Evolutionary conservation across 805 yeast species (phyloP), one percentile per base, ranked within the genome.

Genomic region (Hanseniaspora hatyaiensis): DNA sequence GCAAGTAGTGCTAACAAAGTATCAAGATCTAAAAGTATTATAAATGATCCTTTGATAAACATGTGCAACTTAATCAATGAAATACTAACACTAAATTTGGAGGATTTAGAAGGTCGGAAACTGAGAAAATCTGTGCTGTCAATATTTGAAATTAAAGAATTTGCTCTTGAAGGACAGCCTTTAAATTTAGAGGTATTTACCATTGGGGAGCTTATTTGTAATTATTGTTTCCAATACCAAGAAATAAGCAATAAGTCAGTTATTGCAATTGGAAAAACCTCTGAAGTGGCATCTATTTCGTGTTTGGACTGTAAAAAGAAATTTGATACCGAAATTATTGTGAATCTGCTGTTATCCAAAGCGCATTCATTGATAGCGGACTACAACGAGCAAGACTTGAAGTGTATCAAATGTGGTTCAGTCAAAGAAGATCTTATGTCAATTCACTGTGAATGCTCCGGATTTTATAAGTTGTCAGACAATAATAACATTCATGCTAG

Each of bases 381-480:
- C 45, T 92, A 73, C 62, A 75, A 76, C 59, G 67, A 73, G 19
- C 99, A 92, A 63, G 97, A 89, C 62, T 67, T 82, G 55, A 75
- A 73, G 55, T 92, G 99, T 62, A 59, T 66, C 15, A 86, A 83
- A 58, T 92, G 98, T 63, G 71, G 74, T 22, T 74, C 68, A 49
- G 67, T 85, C 49, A 76, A 77, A 55, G 77, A 74, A 30, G 80
- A 75, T 54, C 79, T 80, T 52, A 69, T 92, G 73, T 73, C 86
- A 28, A 69, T 69, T 26, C 77, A 77, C 60, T 94, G 98, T 63
- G 64, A 74, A 18, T 92, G 98, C 60, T 89, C 98, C 0, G 99
- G 99, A 9, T 45, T 37, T 16, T 45, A 45, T 19, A 18, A 38
- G 12, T 18, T 37, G 8, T 16, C 31, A 3, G 36, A 11, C 31